Evolutionary conservation across 306 rosid species (phyloP).

Genomic region (Corylus americana): DNA sequence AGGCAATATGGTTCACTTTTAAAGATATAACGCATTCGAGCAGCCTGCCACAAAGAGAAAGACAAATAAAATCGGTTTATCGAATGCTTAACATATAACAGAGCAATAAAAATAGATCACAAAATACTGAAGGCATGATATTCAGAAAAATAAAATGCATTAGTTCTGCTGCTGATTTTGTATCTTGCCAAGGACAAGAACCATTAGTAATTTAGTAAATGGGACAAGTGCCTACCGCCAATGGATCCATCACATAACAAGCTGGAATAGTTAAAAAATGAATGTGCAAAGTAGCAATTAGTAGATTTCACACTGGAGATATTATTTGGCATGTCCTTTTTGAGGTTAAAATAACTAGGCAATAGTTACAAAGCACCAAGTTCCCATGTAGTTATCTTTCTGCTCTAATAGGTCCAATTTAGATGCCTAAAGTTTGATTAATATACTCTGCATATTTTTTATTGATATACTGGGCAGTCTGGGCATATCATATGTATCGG

Average conservation of each 20-base stretch:
- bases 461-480: no score
- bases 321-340: neutral
- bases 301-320: neutral
- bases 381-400: neutral
- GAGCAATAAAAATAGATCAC: constrained; percentile 3
- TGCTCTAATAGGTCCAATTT: neutral
- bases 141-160: neutral
- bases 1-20: constrained; percentile 69
- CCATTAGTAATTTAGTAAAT: neutral
- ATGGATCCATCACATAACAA: neutral
- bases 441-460: neutral
- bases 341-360: neutral
- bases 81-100: constrained; percentile 2
- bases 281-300: neutral
- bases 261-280: neutral
- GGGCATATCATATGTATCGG: neutral
- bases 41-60: constrained; percentile 60
- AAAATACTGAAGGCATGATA: neutral
- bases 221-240: neutral
- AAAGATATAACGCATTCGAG: constrained; percentile 78
- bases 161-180: neutral
- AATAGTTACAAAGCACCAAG: neutral
- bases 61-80: constrained; percentile 24
- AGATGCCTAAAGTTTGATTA: neutral
- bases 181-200: neutral